These are phyloP conservation scores for Cruciata laevipes DNA, from an alignment of 257 asterid species.

Conservation along the genomic window DNA sequence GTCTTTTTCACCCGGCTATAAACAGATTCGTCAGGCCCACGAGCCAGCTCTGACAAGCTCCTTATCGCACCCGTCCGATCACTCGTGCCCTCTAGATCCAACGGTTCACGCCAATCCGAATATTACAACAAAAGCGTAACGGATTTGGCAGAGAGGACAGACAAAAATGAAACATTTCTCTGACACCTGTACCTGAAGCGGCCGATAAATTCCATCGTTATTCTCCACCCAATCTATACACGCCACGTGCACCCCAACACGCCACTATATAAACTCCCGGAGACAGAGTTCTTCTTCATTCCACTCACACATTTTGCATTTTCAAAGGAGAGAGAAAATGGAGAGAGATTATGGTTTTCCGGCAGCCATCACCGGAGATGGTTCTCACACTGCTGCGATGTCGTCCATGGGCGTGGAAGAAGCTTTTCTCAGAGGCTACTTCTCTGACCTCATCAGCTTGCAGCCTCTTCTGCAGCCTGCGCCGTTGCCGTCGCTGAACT, in stretches of 20 bases:
- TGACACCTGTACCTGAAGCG: conserved; percentile 13
- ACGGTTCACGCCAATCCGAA: not conserved
- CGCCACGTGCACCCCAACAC: conserved; percentile 19
- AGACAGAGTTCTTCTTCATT: not conserved
- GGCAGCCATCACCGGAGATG: conserved; percentile 8
- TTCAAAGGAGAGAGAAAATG: conserved; percentile 23
- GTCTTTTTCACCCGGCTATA: not conserved
- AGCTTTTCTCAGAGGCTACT: conserved; percentile 35
- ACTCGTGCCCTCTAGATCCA: not conserved
- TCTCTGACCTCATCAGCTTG: conserved; percentile 36
- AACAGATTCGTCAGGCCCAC: conserved; percentile 9
- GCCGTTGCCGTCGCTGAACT: conserved; percentile 12
- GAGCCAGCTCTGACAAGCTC: not conserved
- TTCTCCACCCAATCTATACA: not conserved
- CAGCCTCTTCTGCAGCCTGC: conserved; percentile 22
- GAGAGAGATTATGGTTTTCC: conserved; percentile 19
- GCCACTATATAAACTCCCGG: not conserved
- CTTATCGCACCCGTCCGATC: conserved; percentile 5
- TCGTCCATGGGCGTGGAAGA: conserved; percentile 22
- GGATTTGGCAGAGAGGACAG: conserved; percentile 1
- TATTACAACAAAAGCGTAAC: not conserved
- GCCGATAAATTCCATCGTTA: conserved; percentile 3
- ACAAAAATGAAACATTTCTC: conserved; percentile 1
- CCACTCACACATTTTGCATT: conserved; percentile 5
- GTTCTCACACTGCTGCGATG: not conserved